Base-by-base conservation (phyloP, 2,329 filamentous ascomycete genomes). In the Pseudocercospora cruenta region DNA sequence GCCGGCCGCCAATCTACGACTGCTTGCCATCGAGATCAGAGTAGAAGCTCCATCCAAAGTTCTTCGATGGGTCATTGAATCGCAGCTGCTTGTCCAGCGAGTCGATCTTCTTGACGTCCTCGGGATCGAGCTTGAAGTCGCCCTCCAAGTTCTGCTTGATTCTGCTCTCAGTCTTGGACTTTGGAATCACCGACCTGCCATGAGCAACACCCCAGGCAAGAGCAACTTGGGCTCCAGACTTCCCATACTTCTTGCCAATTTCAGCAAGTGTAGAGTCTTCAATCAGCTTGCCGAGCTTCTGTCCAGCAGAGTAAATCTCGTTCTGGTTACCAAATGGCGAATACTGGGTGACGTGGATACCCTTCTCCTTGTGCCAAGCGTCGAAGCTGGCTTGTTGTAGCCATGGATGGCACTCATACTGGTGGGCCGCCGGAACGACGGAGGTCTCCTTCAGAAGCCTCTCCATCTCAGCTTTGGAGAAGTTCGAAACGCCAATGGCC, bases 11-110 rank as follows among this genome's bases (percentile, higher is more conserved):
- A 51, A 21, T 54, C 57, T 61, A 51, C 31, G 69, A 65, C 67
- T 80, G 74, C 76, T 86, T 86, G 3, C 87, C 87, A 60, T 89
- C 87, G 63, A 89, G 71, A 75, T 87, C 87, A 1, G 74, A 70
- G 69, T 86, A 90, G 70, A 88, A 88, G 7, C 86, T 78, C 76
- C 83, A 86, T 2, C 85, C 83, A 78, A 89, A 90, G 22, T 77
- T 79, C 6, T 73, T 78, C 51, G 81, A 85, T 4, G 86, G 82
- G 73, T 90, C 87, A 63, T 89, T 90, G 73, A 90, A 89, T 49
- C 88, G 79, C 69, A 88, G 54, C 77, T 88, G 88, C 78, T 84
- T 87, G 73, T 90, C 86, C 21, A 89, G 79, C 0, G 67, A 72
- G 45, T 82, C 78, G 60, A 88, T 85, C 77, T 83, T 85, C 73